These are phyloP conservation scores for Pichia sp. DNA, from an alignment of 1,139 yeast genomes.

Conservation along the genomic window DNA sequence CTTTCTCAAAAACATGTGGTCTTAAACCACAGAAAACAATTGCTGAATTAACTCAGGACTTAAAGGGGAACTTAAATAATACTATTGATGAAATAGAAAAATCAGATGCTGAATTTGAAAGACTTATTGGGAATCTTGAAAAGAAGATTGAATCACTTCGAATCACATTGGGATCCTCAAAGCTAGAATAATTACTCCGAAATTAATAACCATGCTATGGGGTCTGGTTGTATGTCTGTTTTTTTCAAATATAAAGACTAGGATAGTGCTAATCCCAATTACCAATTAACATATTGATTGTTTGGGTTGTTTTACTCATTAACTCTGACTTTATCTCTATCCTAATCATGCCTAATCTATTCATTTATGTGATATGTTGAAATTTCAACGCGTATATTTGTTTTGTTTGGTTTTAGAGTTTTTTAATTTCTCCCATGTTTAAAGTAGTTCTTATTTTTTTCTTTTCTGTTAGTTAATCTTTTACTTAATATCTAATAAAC, in stretches of 20 bases:
- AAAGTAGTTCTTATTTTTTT: neutral
- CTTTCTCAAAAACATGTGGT: neutral
- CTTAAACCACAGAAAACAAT: slow-evolving; percentile 10
- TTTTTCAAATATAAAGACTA: neutral
- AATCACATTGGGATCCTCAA: slow-evolving; percentile 5
- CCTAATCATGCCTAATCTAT: neutral
- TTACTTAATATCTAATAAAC: too few species aligned
- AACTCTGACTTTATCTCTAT: neutral
- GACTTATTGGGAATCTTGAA: slow-evolving; percentile 20
- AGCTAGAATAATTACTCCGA: neutral
- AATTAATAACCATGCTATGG: neutral
- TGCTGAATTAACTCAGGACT: slow-evolving; percentile 20
- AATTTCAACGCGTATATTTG: neutral
- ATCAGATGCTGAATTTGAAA: slow-evolving; percentile 19
- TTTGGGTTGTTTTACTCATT: neutral
- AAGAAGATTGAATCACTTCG: slow-evolving; percentile 16
- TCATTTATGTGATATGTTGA: neutral
- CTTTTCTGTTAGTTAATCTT: neutral
- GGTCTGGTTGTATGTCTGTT: neutral
- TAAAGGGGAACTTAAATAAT: slow-evolving; percentile 19
- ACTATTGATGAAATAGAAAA: slow-evolving; percentile 20
- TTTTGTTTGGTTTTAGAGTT: neutral
- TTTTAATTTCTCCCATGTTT: neutral
- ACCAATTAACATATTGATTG: too few species aligned
- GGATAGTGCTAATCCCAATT: too few species aligned